Base-by-base conservation (phyloP, 2,329 filamentous ascomycete species). In the Septoria linicola region DNA sequence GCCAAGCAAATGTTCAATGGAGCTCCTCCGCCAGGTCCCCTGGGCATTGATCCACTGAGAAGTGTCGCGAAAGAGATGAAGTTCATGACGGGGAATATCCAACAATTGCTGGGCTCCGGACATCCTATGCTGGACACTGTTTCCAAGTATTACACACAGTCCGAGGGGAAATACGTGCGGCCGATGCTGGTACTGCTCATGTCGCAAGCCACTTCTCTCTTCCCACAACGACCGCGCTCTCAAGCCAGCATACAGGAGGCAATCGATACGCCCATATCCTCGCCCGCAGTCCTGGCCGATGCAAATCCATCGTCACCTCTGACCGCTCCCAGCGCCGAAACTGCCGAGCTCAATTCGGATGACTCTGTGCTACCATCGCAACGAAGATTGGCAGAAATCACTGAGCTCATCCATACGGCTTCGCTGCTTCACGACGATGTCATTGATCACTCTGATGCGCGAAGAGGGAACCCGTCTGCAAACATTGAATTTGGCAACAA, bases 401-500 rank as follows among this genome's bases (percentile, higher is more conserved):
- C 92, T 2, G 93, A 99, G 72, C 80, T 99, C 49, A 97, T 99
- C 59, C 93, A 99, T 72, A 97, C 93, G 0, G 91, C 93, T 0
- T 97, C 92, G 1, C 81, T 99, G 14, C 83, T 99, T 11, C 93
- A 99, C 72, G 93, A 99, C 78, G 93, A 99, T 73, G 93, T 99
- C 23, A 96, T 99, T 66, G 93, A 99, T 68, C 88, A 92, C 69
- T 95, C 91, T 1, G 79, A 88, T 35, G 87, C 90, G 8, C 83
- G 93, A 49, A 87, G 93, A 54, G 88, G 89, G 23, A 83, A 84
- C 2, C 87, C 89, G 6, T 95, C 89, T 1, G 93, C 93, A 25
- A 99, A 99, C 69, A 81, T 93, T 55, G 88, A 91, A 65, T 97
- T 97, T 65, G 93, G 93, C 58, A 99, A 99, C 77, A 99, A 99